These are phyloP conservation scores for Rhodotorula kratochvilovae DNA, from an alignment of 768 basidiomycete species.

Conservation along the genomic window DNA sequence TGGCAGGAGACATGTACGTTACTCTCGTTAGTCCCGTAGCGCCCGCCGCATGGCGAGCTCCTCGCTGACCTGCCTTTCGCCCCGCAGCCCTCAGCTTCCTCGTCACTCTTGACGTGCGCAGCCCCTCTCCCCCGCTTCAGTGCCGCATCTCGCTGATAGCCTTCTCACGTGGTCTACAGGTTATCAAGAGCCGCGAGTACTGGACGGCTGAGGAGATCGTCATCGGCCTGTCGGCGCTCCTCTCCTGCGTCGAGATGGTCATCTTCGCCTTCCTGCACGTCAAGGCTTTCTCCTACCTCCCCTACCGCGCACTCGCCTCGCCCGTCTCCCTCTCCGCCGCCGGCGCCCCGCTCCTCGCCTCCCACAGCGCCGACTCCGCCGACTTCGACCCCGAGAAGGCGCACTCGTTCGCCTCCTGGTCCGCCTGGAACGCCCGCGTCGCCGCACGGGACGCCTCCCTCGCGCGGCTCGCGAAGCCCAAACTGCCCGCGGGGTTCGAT, in stretches of 20 bases:
- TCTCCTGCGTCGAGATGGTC: constrained; percentile 72
- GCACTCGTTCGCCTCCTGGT: too few relatives aligned
- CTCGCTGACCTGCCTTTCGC: too few relatives aligned
- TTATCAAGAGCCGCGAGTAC: constrained; percentile 56
- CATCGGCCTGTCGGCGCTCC: constrained; percentile 63
- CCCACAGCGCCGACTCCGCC: background rate
- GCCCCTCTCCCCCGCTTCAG: background rate
- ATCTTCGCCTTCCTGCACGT: constrained; percentile 61
- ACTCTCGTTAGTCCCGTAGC: too few relatives aligned
- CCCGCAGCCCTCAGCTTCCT: constrained; percentile 55
- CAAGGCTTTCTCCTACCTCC: constrained; percentile 65
- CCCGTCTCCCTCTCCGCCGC: constrained; percentile 3
- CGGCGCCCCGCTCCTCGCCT: background rate
- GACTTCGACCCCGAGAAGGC: background rate
- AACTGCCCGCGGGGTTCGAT: background rate
- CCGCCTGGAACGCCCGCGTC: too few relatives aligned
- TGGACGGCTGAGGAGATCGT: constrained; percentile 67
- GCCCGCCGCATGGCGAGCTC: too few relatives aligned
- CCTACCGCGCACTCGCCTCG: constrained; percentile 51
- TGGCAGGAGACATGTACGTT: too few relatives aligned
- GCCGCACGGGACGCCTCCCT: background rate
- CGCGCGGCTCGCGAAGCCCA: constrained; percentile 2
- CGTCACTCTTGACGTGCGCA: constrained; percentile 50
- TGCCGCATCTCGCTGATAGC: background rate
- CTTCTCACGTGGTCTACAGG: constrained; percentile 7